Evolutionary conservation across 805 yeast species (phyloP).

Genomic region (Metschnikowia chrysomelidarum): DNA sequence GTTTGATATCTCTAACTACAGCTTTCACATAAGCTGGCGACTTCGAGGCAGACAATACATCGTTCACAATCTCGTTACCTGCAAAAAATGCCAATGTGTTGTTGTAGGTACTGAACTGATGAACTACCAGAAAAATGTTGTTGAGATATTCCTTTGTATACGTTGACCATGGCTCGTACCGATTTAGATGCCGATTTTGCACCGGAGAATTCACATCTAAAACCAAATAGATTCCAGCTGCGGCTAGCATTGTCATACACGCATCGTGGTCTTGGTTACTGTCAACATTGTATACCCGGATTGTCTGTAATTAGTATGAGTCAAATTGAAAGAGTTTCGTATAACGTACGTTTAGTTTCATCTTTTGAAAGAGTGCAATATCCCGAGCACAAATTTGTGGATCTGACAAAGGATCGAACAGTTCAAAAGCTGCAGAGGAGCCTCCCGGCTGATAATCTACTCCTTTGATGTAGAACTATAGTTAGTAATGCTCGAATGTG

Average conservation of each 20-base stretch:
- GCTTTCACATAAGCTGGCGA: slow-evolving; percentile 81
- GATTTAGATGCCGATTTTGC: slow-evolving; percentile 71
- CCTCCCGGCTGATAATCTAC: slow-evolving; percentile 98
- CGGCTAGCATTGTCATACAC: slow-evolving; percentile 89
- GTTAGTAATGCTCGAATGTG: slow-evolving; percentile 1
- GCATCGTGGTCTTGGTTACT: slow-evolving; percentile 79
- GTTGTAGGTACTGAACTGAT: slow-evolving; percentile 79
- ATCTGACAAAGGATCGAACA: slow-evolving; percentile 75
- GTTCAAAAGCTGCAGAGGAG: slow-evolving; percentile 62
- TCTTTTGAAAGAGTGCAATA: slow-evolving; percentile 70
- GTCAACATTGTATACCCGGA: slow-evolving; percentile 84
- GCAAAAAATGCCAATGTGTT: slow-evolving; percentile 91
- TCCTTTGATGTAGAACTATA: slow-evolving; percentile 74
- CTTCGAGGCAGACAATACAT: slow-evolving; percentile 58
- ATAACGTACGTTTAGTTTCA: slow-evolving; percentile 71
- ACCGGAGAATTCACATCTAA: slow-evolving; percentile 90
- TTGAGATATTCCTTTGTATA: slow-evolving; percentile 68
- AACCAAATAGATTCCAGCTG: slow-evolving; percentile 89
- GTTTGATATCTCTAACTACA: slow-evolving; percentile 76
- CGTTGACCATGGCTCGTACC: slow-evolving; percentile 93
- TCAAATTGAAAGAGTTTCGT: background rate
- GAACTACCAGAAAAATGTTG: slow-evolving; percentile 75
- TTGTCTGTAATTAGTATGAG: slow-evolving; percentile 43
- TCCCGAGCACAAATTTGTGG: slow-evolving; percentile 76
- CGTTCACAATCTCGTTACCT: slow-evolving; percentile 89